Evolutionary conservation across 495 filamentous ascomycete genomes (phyloP).

Genomic region (Hypoxylon crocopeplum): DNA sequence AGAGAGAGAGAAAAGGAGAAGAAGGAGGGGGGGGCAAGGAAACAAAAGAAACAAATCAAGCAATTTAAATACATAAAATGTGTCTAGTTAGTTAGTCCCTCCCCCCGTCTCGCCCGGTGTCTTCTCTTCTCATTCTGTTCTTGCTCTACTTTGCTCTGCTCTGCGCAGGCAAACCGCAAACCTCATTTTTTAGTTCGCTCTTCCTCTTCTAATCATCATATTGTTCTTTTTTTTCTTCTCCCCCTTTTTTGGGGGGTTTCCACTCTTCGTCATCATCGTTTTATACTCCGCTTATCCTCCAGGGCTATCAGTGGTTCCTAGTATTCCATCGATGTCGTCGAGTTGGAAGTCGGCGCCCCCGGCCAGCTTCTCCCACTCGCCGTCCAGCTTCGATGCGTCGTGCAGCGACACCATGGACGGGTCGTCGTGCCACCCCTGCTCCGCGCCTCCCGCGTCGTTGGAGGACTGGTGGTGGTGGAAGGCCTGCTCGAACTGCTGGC

Average conservation of each 20-base stretch:
- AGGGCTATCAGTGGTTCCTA: slow-evolving; percentile 38
- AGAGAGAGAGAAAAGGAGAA: background rate
- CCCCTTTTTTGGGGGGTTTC: background rate
- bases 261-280: background rate
- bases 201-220: too few relatives aligned
- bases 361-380: slow-evolving; percentile 35
- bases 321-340: slow-evolving; percentile 39
- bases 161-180: background rate
- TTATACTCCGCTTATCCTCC: too few relatives aligned
- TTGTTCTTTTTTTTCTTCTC: background rate
- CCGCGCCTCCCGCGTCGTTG: background rate
- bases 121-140: background rate
- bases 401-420: slow-evolving; percentile 1
- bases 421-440: slow-evolving; percentile 34
- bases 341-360: slow-evolving; percentile 40
- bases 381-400: slow-evolving; percentile 18
- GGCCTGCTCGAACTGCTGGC: slow-evolving; percentile 35
- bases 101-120: background rate
- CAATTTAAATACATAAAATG: slow-evolving; percentile 36
- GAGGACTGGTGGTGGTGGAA: slow-evolving; percentile 19
- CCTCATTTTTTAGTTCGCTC: too few relatives aligned
- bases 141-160: background rate
- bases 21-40: slow-evolving; percentile 2
- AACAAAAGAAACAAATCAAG: slow-evolving; percentile 21
- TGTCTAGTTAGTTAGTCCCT: slow-evolving; percentile 2